Evolutionary conservation across 2,329 filamentous ascomycete species (phyloP), one percentile per base, ranked within the genome.

Genomic region (Colletotrichum agaves): DNA sequence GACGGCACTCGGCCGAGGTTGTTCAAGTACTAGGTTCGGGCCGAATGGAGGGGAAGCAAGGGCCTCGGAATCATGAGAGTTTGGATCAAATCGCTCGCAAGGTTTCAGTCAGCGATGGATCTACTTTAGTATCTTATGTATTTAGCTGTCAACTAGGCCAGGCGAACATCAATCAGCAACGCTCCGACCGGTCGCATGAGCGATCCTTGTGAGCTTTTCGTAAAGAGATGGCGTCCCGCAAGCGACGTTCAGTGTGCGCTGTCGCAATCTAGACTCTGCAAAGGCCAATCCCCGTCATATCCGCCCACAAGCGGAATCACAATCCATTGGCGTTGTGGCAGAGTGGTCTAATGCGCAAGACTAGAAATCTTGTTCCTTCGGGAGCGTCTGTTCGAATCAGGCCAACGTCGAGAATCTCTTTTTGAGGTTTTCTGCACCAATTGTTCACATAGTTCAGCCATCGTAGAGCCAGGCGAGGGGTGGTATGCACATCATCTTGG

Each of bases 1-100:
- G 70, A 77, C 1, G 78, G 77, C 4, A 75, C 75, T 19, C 75
- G 77, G 21, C 75, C 77, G 53, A 75, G 81, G 61, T 71, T 82
- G 41, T 85, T 80, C 70, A 84, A 81, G 72, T 70, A 82, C 57
- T 82, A 65, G 71, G 12, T 7, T n/a, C 4, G 27, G 11, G 17
- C 1, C 11, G 5, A 12, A 37, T 37, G 35, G 35, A 13, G 1
- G 35, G 35, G 35, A 37, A 37, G 35, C 7, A 11, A 37, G 35
- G 4, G 35, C 35, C 35, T 37, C 12, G 11, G 35, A 37, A 37
- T 37, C 11, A 11, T 37, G 15, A 19, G 11, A 13, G 46, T 39
- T 43, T 50, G 21, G 13, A 19, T 35, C 35, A 43, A 39, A 13
- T 52, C 12, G 21, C 4, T 37, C 11, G 35, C 35, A 37, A 37